A percentile compares a stretch with the other conserved stretches of the same genome.
phyloP scores from a whole-genome alignment of 176 grass and related monocot species.

The Panicum miliaceum region DNA sequence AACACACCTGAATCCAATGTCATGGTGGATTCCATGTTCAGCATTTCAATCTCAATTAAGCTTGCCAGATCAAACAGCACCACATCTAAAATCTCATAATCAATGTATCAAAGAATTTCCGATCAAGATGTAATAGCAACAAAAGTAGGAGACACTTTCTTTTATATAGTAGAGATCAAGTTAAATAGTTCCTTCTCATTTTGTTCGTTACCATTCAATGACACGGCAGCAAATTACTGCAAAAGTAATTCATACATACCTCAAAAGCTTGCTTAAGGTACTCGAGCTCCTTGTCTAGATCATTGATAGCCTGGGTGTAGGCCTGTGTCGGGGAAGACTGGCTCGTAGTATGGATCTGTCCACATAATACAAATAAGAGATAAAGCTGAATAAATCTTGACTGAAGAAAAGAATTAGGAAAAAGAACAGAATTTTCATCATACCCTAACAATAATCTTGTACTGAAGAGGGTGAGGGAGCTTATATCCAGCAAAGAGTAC shows the following conservation, averaged over 20 bases:
- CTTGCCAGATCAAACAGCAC: neutral
- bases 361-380: neutral
- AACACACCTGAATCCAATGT: neutral
- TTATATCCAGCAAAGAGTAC: slow-evolving; percentile 48
- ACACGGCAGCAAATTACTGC: neutral
- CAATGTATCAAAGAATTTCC: neutral
- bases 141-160: neutral
- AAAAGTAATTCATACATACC: slow-evolving; percentile 18
- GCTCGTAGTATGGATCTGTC: slow-evolving; percentile 57
- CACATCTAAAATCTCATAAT: neutral
- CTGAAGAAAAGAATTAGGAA: neutral
- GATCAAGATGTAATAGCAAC: neutral
- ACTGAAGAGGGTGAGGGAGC: slow-evolving; percentile 48
- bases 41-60: neutral
- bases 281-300: slow-evolving; percentile 57
- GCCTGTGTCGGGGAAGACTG: slow-evolving; percentile 59
- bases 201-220: neutral
- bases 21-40: neutral
- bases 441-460: slow-evolving; percentile 63
- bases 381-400: neutral
- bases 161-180: neutral
- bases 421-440: neutral
- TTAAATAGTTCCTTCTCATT: neutral
- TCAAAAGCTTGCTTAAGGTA: slow-evolving; percentile 59
- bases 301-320: slow-evolving; percentile 58